Base-by-base conservation (phyloP, 306 rosid species). In the Nissolia schottii region DNA sequence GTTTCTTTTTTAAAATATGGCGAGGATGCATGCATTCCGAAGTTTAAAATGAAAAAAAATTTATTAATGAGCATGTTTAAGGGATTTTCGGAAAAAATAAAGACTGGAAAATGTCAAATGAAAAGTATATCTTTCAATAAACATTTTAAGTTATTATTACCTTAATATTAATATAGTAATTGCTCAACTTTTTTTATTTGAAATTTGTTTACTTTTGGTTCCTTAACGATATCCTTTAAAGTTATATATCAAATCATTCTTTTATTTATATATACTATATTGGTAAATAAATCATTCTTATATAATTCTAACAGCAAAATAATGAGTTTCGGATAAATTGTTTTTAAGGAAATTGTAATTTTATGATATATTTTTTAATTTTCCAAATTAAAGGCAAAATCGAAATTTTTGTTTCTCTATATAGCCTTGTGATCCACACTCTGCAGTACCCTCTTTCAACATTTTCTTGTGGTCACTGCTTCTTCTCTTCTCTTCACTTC, bases 391-490 rank as follows among this genome's bases (percentile, higher is more conserved):
- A 50, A 67, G 73, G 45, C 28, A 60, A 40, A 81, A 55, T 31
- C 56, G 78, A 79, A 74, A 48, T 23, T 45, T 56, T 45, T 56
- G 45, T 25, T 6, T 65, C 28, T 63, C 57, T 81, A 71, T 85
- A 76, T 66, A 84, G 24, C 12, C 71, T 60, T 27, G 65, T 4
- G 57, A 28, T 32, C 48, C 80, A 35, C 64, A 4, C 16, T 12
- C n/a, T 9, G 34, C 40, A 32, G 18, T 63, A 43, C 64, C 64
- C 70, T 15, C 73, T 54, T 29, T 15, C 27, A 24, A 14, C 63
- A 53, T 73, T 40, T 40, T 55, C 29, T 70, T 38, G 13, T 70
- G 20, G 23, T 16, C 3, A 6, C 58, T 40, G 32, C 20, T 57
- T 57, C 67, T 41, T 57, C 41, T 10, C 23, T 43, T 7, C 62